A percentile compares a stretch with the other conserved stretches of the same genome.
Evolutionary conservation across 805 yeast genomes (phyloP).

Genomic region (Kodamaea neixiangensis): DNA sequence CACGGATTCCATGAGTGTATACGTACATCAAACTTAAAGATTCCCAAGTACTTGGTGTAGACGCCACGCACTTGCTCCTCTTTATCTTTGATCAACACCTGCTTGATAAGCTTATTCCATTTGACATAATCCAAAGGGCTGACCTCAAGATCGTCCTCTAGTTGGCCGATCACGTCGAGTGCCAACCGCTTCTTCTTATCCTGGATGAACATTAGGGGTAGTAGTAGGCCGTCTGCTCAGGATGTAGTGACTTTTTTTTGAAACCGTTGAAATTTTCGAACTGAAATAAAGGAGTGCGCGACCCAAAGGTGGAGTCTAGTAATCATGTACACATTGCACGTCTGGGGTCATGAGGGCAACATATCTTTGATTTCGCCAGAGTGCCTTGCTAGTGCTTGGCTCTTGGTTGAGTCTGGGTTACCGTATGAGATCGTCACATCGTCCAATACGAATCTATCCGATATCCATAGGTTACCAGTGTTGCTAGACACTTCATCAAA

Average conservation of each 20-base stretch:
- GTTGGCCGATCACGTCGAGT: constrained; percentile 57
- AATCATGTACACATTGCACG: constrained; percentile 35
- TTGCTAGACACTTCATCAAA: constrained; percentile 27
- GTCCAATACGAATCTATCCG: constrained; percentile 57
- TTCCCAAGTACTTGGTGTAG: constrained; percentile 59
- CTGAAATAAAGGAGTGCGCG: not conserved
- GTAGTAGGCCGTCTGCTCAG: constrained; percentile 16
- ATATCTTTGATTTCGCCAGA: constrained; percentile 54
- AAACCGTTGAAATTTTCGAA: not conserved
- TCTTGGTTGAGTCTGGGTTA: constrained; percentile 27
- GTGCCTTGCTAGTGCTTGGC: constrained; percentile 49
- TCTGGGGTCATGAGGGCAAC: constrained; percentile 51
- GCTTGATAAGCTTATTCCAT: constrained; percentile 60
- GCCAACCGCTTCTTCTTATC: constrained; percentile 23
- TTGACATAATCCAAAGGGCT: constrained; percentile 55
- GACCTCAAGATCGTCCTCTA: constrained; percentile 54
- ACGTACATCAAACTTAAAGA: constrained; percentile 61
- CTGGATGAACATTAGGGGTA: constrained; percentile 4
- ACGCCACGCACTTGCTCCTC: constrained; percentile 58
- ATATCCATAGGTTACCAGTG: constrained; percentile 52
- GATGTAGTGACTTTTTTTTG: constrained; percentile 1
- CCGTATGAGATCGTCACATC: constrained; percentile 48
- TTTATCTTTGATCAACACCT: constrained; percentile 51
- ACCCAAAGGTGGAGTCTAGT: constrained; percentile 1
- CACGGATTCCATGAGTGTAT: constrained; percentile 8